Evolutionary conservation across 768 basidiomycete genomes (phyloP).

Genomic region (Pleurotus citrinopileatus): DNA sequence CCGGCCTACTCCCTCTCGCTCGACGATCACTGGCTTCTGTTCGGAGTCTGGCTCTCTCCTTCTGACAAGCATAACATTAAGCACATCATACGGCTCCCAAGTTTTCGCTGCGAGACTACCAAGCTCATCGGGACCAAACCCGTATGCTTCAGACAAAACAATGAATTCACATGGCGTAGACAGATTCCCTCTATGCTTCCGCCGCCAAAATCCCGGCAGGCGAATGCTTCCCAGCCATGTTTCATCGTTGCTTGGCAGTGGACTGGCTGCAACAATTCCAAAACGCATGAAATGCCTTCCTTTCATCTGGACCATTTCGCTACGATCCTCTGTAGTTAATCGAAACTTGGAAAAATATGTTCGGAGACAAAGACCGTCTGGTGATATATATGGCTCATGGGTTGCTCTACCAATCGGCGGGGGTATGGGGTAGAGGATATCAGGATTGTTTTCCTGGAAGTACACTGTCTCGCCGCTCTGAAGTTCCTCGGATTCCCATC

Average conservation of each 20-base stretch:
- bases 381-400: background rate
- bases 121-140: constrained; percentile 1
- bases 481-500: background rate
- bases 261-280: background rate
- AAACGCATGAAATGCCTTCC: background rate
- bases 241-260: background rate
- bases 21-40: background rate
- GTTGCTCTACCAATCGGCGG: too few relatives aligned
- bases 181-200: background rate
- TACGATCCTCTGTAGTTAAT: background rate
- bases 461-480: background rate
- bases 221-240: background rate
- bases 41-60: background rate
- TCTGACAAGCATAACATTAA: constrained; percentile 2
- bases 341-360: background rate
- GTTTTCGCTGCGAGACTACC: background rate
- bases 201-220: background rate
- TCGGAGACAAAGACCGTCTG: background rate
- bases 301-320: background rate
- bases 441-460: background rate
- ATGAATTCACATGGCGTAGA: background rate
- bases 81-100: background rate
- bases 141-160: constrained; percentile 4
- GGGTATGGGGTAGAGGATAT: background rate
- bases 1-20: background rate